phyloP scores from a whole-genome alignment of 805 yeast species.

The Lipomyces lipofer region DNA sequence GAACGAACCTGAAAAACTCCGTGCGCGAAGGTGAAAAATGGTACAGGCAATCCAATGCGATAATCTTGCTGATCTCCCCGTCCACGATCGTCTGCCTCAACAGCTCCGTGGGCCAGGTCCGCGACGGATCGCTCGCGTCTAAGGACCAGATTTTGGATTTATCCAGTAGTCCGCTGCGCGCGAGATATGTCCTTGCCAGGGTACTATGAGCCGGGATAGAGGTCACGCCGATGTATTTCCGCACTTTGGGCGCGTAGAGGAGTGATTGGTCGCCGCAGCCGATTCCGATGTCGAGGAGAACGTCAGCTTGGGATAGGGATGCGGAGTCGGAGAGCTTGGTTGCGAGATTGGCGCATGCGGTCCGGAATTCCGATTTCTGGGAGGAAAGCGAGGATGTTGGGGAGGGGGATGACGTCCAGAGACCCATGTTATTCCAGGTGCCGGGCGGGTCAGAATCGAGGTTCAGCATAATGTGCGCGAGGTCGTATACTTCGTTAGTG shows the following conservation, averaged over 20 bases:
- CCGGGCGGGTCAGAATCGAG: conserved; percentile 10
- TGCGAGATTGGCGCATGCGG: conserved; percentile 16
- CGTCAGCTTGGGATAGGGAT: conserved; percentile 4
- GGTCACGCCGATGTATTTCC: conserved; percentile 20
- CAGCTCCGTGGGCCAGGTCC: conserved; percentile 18
- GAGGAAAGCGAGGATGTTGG: too few species aligned
- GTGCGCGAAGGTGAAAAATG: conserved; percentile 22
- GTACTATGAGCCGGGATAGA: conserved; percentile 15
- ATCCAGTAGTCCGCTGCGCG: neutral
- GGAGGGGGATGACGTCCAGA: conserved; percentile 11
- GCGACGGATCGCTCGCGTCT: conserved; percentile 19
- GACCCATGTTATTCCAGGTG: conserved; percentile 30
- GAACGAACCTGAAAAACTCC: conserved; percentile 12
- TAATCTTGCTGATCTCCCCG: conserved; percentile 15
- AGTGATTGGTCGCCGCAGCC: conserved; percentile 31
- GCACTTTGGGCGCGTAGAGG: conserved; percentile 16
- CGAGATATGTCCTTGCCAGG: conserved; percentile 4
- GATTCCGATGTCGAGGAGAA: conserved; percentile 23
- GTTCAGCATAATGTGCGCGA: conserved; percentile 27
- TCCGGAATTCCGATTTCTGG: neutral
- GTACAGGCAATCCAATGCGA: conserved; percentile 25
- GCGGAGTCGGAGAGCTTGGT: conserved; percentile 15
- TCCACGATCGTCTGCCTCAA: conserved; percentile 2
- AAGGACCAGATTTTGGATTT: conserved; percentile 4
- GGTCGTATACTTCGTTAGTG: conserved; percentile 14